Percentiles rank a stretch among this genome's conserved stretches.
These are phyloP conservation scores for Aspergillus tamarii DNA, from an alignment of 2,329 filamentous ascomycete species.

Conservation along the genomic window DNA sequence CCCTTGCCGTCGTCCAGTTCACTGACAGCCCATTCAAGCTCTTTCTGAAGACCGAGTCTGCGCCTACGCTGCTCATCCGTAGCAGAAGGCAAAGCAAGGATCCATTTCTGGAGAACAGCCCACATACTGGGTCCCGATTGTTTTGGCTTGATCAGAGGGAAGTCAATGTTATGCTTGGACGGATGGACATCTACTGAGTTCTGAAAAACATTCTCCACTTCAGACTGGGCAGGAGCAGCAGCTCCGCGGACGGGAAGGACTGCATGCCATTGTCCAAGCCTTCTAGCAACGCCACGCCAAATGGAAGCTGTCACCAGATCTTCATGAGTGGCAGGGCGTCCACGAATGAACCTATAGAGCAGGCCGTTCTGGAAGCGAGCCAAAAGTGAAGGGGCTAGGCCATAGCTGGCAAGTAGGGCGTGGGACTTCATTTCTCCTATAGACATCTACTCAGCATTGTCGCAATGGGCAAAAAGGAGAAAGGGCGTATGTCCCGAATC, in stretches of 20 bases:
- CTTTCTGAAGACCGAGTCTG: slow-evolving; percentile 70
- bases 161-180: slow-evolving; percentile 19
- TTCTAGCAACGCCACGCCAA: slow-evolving; percentile 79
- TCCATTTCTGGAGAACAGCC: slow-evolving; percentile 97
- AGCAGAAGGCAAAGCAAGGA: slow-evolving; percentile 75
- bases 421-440: slow-evolving; percentile 69
- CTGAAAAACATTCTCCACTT: slow-evolving; percentile 19
- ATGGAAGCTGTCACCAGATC: slow-evolving; percentile 77
- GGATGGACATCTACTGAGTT: slow-evolving; percentile 26
- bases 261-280: slow-evolving; percentile 93
- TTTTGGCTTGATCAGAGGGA: slow-evolving; percentile 57
- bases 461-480: slow-evolving; percentile 34
- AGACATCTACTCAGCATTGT: slow-evolving; percentile 39
- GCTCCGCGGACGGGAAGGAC: slow-evolving; percentile 60
- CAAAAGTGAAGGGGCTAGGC: slow-evolving; percentile 82
- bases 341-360: slow-evolving; percentile 87
- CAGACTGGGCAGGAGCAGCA: slow-evolving; percentile 25
- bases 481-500: slow-evolving; percentile 12
- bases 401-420: slow-evolving; percentile 79
- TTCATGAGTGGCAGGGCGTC: slow-evolving; percentile 75
- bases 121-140: slow-evolving; percentile 85
- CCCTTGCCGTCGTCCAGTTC: slow-evolving; percentile 77
- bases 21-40: slow-evolving; percentile 70
- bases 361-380: slow-evolving; percentile 95
- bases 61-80: slow-evolving; percentile 71